Base-by-base conservation (phyloP, 352 stramenopile species). In the Nothophytophthora sp. region DNA sequence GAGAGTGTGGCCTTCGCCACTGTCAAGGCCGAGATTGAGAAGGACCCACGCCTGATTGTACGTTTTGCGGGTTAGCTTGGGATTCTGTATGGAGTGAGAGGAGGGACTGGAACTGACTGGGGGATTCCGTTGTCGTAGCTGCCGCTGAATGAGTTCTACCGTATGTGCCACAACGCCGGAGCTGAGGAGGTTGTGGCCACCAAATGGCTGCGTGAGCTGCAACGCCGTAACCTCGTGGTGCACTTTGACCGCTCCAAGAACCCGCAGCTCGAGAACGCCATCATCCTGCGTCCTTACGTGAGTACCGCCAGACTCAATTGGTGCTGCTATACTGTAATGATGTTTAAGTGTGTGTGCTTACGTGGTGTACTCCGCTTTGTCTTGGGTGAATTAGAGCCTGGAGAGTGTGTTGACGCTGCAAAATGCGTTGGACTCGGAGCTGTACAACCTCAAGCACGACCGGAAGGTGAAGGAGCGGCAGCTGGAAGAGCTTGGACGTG, bases 121-220 rank as follows among this genome's bases (percentile, higher is more conserved):
- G 79, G 50, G 5, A 37, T 37, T 40, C 22, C 55, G 18, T 49
- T 20, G 28, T 28, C 42, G 7, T 55, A 92, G 82, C 57, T 92
- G 47, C 78, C 82, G 8, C 41, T 92, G 34, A 41, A 52, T n/a
- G 80, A 92, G 50, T 92, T 76, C 50, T 92, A 90, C 54, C 41
- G 67, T 39, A 84, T 90, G 52, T 92, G 82, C 45, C 66, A 86
- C 22, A 83, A 83, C 39, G 78, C 74, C 0, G 80, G 82, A 7
- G 80, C 75, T 1, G 82, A 91, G 32, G 67, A 90, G 51, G 61
- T 63, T 0, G 76, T 89, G 24, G 81, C 80, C 27, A 83, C 81
- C 53, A 90, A 88, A 52, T 92, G 82, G 82, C 59, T 92, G 5
- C 60, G 77, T 20, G 81, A 90, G 41, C 56, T 92, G 43, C 80